These are phyloP conservation scores for Astraeus odoratus DNA, from an alignment of 768 basidiomycete genomes.

Conservation along the genomic window DNA sequence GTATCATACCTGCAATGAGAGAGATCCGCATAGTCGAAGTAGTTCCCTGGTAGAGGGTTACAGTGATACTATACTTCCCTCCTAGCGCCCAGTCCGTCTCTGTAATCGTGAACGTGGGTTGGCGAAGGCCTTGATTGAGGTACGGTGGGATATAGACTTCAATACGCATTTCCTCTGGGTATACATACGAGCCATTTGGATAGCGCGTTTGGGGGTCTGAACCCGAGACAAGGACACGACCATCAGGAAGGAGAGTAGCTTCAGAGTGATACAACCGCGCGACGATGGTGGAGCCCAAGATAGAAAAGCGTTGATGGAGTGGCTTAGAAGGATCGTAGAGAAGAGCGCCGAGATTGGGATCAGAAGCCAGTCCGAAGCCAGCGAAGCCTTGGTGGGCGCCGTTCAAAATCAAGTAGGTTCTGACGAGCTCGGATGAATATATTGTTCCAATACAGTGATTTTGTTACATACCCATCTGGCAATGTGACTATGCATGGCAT, in stretches of 20 bases:
- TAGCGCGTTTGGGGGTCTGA: constrained; percentile 58
- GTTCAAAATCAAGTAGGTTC: constrained; percentile 72
- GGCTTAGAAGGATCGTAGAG: constrained; percentile 65
- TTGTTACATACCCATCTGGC: constrained; percentile 31
- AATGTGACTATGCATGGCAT: constrained; percentile 71
- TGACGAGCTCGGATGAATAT: constrained; percentile 27
- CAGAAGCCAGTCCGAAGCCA: constrained; percentile 62
- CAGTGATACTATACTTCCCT: constrained; percentile 45
- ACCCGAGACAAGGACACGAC: constrained; percentile 67
- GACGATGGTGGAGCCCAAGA: constrained; percentile 61
- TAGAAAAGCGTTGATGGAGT: constrained; percentile 54
- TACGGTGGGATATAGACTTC: constrained; percentile 87
- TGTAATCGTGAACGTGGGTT: constrained; percentile 55
- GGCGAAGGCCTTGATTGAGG: constrained; percentile 51
- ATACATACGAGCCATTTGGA: constrained; percentile 33
- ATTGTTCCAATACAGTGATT: not conserved
- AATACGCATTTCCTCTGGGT: constrained; percentile 72
- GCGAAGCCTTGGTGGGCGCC: constrained; percentile 66
- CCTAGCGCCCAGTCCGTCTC: constrained; percentile 60
- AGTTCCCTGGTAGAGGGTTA: constrained; percentile 33
- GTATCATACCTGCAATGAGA: constrained; percentile 52
- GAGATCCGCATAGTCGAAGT: constrained; percentile 50
- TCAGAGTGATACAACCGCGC: constrained; percentile 76
- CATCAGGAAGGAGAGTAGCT: constrained; percentile 68
- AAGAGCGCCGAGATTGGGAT: constrained; percentile 58